phyloP scores from a whole-genome alignment of 305 asterid species.

The Fraxinus dipetala region DNA sequence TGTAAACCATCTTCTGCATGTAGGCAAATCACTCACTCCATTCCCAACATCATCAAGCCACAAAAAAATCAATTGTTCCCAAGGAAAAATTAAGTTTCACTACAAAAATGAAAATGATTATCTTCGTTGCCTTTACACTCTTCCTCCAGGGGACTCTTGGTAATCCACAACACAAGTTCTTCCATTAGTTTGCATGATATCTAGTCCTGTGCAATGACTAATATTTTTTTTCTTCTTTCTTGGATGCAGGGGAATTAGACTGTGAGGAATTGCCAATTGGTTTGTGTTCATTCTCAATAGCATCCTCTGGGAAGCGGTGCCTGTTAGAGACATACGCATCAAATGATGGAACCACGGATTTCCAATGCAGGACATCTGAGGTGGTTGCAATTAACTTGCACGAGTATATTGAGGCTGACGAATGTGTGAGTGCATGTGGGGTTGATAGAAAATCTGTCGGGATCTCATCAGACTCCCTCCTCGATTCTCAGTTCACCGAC shows the following conservation, averaged over 20 bases:
- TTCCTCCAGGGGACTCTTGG: conserved; percentile 48
- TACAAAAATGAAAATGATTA: neutral
- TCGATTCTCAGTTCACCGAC: conserved; percentile 35
- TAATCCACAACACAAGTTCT: neutral
- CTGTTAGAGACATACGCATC: conserved; percentile 39
- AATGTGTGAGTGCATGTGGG: conserved; percentile 54
- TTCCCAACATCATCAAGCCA: neutral
- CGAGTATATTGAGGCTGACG: conserved; percentile 49
- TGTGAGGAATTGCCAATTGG: conserved; percentile 47
- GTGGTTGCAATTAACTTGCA: conserved; percentile 29
- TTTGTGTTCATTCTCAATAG: conserved; percentile 46
- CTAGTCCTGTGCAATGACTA: neutral
- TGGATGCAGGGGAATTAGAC: conserved; percentile 37
- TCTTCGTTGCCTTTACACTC: conserved; percentile 38
- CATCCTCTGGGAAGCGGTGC: conserved; percentile 50
- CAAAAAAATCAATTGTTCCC: neutral
- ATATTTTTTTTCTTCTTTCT: neutral
- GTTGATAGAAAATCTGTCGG: conserved; percentile 45
- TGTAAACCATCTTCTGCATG: neutral
- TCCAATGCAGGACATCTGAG: conserved; percentile 56
- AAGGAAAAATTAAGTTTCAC: neutral
- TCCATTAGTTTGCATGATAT: neutral
- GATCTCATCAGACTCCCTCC: conserved; percentile 55
- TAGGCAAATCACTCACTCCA: neutral
- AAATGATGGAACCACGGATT: conserved; percentile 19